Base-by-base conservation (phyloP, 2,329 filamentous ascomycete species). In the Pseudocercospora crystallina region DNA sequence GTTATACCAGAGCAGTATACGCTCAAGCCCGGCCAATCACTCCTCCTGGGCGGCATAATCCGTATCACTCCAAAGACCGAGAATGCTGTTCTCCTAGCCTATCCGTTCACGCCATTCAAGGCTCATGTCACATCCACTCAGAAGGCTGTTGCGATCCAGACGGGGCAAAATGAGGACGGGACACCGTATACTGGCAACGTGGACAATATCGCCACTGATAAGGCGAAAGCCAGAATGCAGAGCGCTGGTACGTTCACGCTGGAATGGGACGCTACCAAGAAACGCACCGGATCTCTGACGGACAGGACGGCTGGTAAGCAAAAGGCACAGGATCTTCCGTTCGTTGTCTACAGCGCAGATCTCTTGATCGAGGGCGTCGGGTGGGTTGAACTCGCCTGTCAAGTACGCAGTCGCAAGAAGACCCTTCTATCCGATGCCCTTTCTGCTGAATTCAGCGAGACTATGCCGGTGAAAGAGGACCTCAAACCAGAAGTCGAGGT, bases 281-380 rank as follows among this genome's bases (percentile, higher is more conserved):
- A 80, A 56, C 84, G 91, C 39, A 82, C 90, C 0, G 90, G 90
- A 0, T 86, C 87, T 0, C 70, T 91, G 35, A 89, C 86, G 3
- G 81, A 77, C 51, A 54, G 39, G 15, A 76, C 80, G 43, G 87
- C 82, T 2, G 79, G 79, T 38, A 83, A 79, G 34, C 74, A 85
- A 39, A 83, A 81, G 49, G 79, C 86, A 0, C 83, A 89, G 2
- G 74, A 77, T 12, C 74, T 97, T 4, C 89, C 90, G 0, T 99
- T 91, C 70, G 80, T 82, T 11, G 83, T 97, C 2, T 78, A 94
- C 53, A 83, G 86, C 8, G 80, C 86, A 0, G 95, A 99, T 65
- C 83, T 99, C 17, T 74, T 99, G 11, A 84, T 99, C 43, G 92
- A 97, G 68, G 90, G 94, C 2, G 86, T 90, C 20, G 94, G 94